Percentiles rank a stretch among this genome's conserved stretches.
phyloP scores from a whole-genome alignment of 805 yeast genomes.

The Jamesozyma jinghongensis region DNA sequence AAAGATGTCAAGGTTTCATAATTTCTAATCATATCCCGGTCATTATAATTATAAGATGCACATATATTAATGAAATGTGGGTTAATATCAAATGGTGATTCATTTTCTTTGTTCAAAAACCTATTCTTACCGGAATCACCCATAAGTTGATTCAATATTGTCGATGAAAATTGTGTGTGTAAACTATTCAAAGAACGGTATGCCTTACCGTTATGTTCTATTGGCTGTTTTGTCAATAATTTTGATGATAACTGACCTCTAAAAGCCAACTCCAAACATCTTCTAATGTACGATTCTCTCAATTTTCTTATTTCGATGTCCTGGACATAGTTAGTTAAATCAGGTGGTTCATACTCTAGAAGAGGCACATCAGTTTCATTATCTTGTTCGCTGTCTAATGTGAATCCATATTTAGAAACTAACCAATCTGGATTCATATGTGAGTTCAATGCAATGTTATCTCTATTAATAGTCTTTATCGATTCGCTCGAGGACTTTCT shows the following conservation, averaged over 20 bases:
- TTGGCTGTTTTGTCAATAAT: conserved; percentile 7
- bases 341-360: conserved; percentile 40
- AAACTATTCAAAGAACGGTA: conserved; percentile 23
- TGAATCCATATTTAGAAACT: conserved; percentile 39
- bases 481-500: conserved; percentile 35
- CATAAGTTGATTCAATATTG: conserved; percentile 26
- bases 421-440: conserved; percentile 50
- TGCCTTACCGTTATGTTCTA: conserved; percentile 9
- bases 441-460: conserved; percentile 44
- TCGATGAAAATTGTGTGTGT: conserved; percentile 20
- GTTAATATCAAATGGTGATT: conserved; percentile 18
- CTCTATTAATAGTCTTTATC: conserved; percentile 45
- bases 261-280: conserved; percentile 44
- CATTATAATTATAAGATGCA: conserved; percentile 40
- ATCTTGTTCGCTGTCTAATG: conserved; percentile 20
- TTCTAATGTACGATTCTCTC: conserved; percentile 46
- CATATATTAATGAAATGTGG: conserved; percentile 39
- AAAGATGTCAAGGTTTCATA: conserved; percentile 34
- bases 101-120: neutral
- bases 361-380: conserved; percentile 19
- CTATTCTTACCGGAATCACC: conserved; percentile 22
- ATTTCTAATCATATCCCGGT: conserved; percentile 38
- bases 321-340: conserved; percentile 27
- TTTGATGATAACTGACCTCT: conserved; percentile 31
- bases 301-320: conserved; percentile 27